These are phyloP conservation scores for Coniochaeta sp. DNA, from an alignment of 2,329 filamentous ascomycete genomes.

Conservation along the genomic window DNA sequence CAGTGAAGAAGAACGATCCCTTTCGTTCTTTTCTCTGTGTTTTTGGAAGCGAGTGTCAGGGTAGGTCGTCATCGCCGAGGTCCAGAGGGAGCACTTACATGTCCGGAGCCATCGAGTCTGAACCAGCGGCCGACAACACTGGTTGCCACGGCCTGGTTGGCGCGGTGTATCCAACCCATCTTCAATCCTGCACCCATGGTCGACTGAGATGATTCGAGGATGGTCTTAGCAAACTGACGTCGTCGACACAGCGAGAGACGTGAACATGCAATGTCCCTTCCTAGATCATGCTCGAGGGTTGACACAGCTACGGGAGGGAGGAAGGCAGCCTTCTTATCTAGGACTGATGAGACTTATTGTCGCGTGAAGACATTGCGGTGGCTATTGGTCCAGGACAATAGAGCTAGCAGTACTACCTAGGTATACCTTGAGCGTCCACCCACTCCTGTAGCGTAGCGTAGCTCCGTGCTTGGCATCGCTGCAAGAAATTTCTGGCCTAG, in stretches of 20 bases:
- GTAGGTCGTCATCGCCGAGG: background rate
- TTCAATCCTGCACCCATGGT: background rate
- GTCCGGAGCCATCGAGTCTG: conserved; percentile 72
- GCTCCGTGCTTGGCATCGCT: background rate
- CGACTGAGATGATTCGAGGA: background rate
- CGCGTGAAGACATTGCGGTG: background rate
- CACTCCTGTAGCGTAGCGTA: background rate
- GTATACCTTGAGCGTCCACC: background rate
- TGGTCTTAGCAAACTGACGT: background rate
- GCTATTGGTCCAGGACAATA: background rate
- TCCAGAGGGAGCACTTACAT: conserved; percentile 48
- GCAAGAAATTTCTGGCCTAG: background rate
- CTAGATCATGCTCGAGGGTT: background rate
- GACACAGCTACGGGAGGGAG: background rate
- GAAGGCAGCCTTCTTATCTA: background rate
- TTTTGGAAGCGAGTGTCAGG: conserved; percentile 5
- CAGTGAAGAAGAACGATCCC: conserved; percentile 72
- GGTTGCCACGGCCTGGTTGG: conserved; percentile 53
- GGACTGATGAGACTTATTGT: background rate
- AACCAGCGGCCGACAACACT: conserved; percentile 67
- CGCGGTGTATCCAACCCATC: conserved; percentile 42
- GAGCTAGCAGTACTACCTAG: background rate
- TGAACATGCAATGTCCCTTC: background rate
- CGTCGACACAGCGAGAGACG: background rate
- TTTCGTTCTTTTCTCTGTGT: conserved; percentile 61